Base-by-base conservation (phyloP, 495 filamentous ascomycete species). In the Xylaria flabelliformis region DNA sequence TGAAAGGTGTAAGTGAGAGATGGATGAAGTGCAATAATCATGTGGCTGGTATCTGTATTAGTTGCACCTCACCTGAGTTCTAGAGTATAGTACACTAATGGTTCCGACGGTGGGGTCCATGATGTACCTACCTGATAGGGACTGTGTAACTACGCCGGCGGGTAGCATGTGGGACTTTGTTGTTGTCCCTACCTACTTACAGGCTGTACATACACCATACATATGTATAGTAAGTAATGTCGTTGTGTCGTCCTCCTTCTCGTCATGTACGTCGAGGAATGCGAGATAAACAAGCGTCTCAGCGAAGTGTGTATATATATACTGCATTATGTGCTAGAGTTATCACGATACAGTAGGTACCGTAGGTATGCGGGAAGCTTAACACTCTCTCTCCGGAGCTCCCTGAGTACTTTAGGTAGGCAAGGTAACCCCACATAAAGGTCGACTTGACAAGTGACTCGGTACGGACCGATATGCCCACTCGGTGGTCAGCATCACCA, bases 51-150 rank as follows among this genome's bases (percentile, higher is more conserved):
- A 32, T 12, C 36, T 42, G 39, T 42, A 42, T 13, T 56, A 56
- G 26, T 29, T 56, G n/a, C 19, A 53, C 50, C n/a, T 53, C 6
- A 55, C 34, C 34, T 36, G 48, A 21, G 48, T 51, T 1, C 21
- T 29, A 29, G 26, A 29, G 24, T 9, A 2, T 3, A 21, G 46
- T n/a, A 24, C 48, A 24, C 26, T 24, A 58, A 64, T 62, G 67
- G 67, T 70, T 71, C 74, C 58, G 74, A 74, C 76, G 76, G 74
- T 72, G 74, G 72, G 76, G 71, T 77, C 5, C 24, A 12, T 41
- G 48, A 68, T 17, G 24, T 55, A 41, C 65, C 29, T 55, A 50
- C 48, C 50, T 12, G 8, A 44, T 29, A 56, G 65, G 48, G 48
- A 41, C 46, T 58, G 26, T 24, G 3, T 13, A 34, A 6, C 19